Base-by-base conservation (phyloP, 192 early-diverging fungal genomes). In the Ramicandelaber brevisporus region DNA sequence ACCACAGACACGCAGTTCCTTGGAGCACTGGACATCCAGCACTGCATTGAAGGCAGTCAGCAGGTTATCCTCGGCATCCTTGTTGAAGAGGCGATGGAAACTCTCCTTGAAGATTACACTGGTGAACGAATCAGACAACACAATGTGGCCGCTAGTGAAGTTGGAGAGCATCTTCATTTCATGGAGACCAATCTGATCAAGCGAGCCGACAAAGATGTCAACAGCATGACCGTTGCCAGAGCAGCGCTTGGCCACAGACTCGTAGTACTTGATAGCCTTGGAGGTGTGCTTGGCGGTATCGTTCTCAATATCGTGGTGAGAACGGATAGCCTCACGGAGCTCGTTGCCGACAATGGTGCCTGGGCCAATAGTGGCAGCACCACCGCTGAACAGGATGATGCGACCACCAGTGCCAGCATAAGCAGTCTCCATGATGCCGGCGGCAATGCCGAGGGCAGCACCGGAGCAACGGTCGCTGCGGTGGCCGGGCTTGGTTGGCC, bases 281-380 rank as follows among this genome's bases (percentile, higher is more conserved):
- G 88, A 87, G 42, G 72, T 80, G 49, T 98, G 70, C 39, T 79
- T 72, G 25, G 78, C 79, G 5, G 62, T 61, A 30, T 98, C 92
- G 55, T 87, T 92, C 35, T 95, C 88, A 31, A 98, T 73, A 36
- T 98, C 92, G 41, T 90, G 81, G 51, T 98, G 92, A n/a, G 85
- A 84, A 34, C 92, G 73, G 30, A 98, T 84, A 7, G 77, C 69
- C 48, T 98, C 92, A 43, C 72, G 64, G 20, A 98, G 62, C 46
- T 92, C 87, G 16, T 60, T 59, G 8, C 82, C 76, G 1, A 98
- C 88, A 9, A 98, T 83, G 60, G 79, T 64, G 24, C 92, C 92
- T 12, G 92, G 92, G 3, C 92, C 92, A 43, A 88, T 78, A 4
- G 92, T 88, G 14, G 70, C 68, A 5, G 92, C 69, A 9, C 92